A percentile compares a stretch with the other conserved stretches of the same genome.
Conservation (phyloP, 2,329 filamentous ascomycete species). For the Pseudogymnoascus sp. region DNA sequence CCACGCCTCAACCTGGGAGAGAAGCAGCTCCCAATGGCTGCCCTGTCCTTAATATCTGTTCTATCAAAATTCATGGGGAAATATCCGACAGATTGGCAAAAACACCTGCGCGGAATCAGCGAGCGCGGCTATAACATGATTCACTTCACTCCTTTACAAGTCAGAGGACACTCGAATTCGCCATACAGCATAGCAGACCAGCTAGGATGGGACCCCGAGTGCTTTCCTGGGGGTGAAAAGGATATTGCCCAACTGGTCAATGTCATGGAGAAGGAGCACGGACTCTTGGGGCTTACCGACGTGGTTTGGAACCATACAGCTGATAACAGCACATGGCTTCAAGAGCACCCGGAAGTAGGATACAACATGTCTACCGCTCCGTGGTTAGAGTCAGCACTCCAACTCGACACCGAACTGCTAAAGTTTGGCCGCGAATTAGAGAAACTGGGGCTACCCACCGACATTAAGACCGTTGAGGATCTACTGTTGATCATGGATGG, state of each 20-base stretch:
- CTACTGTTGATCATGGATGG: slow-evolving; percentile 74
- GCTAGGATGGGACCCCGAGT: slow-evolving; percentile 69
- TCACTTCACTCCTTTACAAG: slow-evolving; percentile 91
- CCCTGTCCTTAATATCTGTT: slow-evolving; percentile 83
- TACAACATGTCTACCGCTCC: slow-evolving; percentile 92
- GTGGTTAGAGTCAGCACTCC: slow-evolving; percentile 62
- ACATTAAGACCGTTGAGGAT: slow-evolving; percentile 62
- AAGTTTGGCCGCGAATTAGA: slow-evolving; percentile 54
- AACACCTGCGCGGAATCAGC: slow-evolving; percentile 79
- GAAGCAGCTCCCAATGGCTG: slow-evolving; percentile 69
- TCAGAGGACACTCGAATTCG: slow-evolving; percentile 83
- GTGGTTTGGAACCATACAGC: slow-evolving; percentile 98
- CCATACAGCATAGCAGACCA: slow-evolving; percentile 97
- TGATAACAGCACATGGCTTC: slow-evolving; percentile 87
- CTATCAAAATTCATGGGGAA: slow-evolving; percentile 98
- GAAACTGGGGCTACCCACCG: slow-evolving; percentile 65
- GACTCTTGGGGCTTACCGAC: slow-evolving; percentile 81
- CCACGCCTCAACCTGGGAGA: slow-evolving; percentile 70
- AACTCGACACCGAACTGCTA: slow-evolving; percentile 68
- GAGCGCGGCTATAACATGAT: slow-evolving; percentile 97
- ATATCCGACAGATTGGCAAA: slow-evolving; percentile 84
- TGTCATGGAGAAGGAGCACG: slow-evolving; percentile 77
- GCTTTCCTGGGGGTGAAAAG: slow-evolving; percentile 77
- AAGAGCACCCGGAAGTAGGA: slow-evolving; percentile 88
- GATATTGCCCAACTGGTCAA: slow-evolving; percentile 70